Base-by-base conservation (phyloP, 371 early-diverging fungal species). In the Dichotomocladium elegans region DNA sequence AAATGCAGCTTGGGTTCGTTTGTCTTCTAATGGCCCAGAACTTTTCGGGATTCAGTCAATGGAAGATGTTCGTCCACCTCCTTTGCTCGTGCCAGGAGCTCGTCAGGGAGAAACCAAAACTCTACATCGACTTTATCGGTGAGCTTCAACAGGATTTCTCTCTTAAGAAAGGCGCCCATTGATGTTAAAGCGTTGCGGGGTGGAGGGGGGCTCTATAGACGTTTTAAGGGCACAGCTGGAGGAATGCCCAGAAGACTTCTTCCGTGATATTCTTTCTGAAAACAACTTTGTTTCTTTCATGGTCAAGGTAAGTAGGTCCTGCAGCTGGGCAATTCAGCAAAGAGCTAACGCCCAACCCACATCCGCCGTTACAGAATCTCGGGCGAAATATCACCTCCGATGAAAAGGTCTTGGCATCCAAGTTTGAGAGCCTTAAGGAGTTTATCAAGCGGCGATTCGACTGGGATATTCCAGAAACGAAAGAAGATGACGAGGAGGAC, bases 21-120 rank as follows among this genome's bases (percentile, higher is more conserved):
- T 69, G 86, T n/a, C 72, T 94, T 24, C 66, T 94, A 28, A 76
- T 91, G 31, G 94, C 87, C 2, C 89, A 94, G 50, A 88, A 91
- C 48, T 93, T 85, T 54, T 84, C 90, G 3, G 93, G 92, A 0
- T 85, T 94, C 42, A 86, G 92, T 55, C 93, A 92, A 69, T 95
- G 94, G 94, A 95, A 94, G 50, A 68, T 77, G 22, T 51, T 93
- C 3, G 73, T 92, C 4, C 81, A 86, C 10, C 47, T 94, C n/a
- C 46, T 92, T 7, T 87, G 88, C 55, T 69, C 69, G 10, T 82
- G 87, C 34, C 47, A 59, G 3, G 88, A 92, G n/a, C 70, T 79
- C 7, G 55, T 92, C 4, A 51, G 55, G 24, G 61, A 77, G 6
- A 57, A 58, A 8, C 64, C 74, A 9, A 47, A 48, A 8, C 19